Percentiles rank a stretch among this genome's conserved stretches.
phyloP scores from a whole-genome alignment of 1,284 basidiomycete genomes.

The Leccinum subfulvum region DNA sequence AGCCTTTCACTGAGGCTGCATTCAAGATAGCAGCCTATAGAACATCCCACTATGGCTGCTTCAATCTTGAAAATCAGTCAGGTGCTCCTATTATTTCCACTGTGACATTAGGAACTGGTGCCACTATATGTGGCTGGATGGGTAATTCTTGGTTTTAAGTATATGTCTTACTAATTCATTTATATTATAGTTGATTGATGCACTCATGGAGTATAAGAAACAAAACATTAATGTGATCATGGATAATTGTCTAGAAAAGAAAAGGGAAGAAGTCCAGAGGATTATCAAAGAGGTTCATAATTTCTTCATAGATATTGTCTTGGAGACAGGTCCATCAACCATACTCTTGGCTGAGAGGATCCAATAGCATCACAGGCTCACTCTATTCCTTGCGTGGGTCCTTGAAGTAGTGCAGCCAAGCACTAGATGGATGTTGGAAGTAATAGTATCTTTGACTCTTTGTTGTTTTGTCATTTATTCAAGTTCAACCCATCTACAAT shows the following conservation, averaged over 20 bases:
- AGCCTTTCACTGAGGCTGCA: neutral
- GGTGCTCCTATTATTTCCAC: neutral
- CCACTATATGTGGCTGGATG: neutral
- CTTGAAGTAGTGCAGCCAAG: no score
- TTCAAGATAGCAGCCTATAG: neutral
- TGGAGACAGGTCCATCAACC: neutral
- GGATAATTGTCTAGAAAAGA: neutral
- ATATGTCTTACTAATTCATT: neutral
- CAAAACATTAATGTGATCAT: neutral
- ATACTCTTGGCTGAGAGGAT: neutral
- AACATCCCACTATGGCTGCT: neutral
- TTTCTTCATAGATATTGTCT: neutral
- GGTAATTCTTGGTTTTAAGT: neutral
- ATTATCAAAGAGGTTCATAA: neutral
- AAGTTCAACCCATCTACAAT: no score
- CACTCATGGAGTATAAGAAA: neutral
- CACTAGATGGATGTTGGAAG: no score
- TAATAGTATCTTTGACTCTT: no score
- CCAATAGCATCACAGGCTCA: neutral
- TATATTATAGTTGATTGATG: neutral
- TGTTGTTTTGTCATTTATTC: no score
- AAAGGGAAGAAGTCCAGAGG: neutral
- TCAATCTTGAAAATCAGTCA: neutral
- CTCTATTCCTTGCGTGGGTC: neutral
- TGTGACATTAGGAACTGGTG: neutral